Base-by-base conservation (phyloP, 371 early-diverging fungal species). In the Dichotomocladium elegans region DNA sequence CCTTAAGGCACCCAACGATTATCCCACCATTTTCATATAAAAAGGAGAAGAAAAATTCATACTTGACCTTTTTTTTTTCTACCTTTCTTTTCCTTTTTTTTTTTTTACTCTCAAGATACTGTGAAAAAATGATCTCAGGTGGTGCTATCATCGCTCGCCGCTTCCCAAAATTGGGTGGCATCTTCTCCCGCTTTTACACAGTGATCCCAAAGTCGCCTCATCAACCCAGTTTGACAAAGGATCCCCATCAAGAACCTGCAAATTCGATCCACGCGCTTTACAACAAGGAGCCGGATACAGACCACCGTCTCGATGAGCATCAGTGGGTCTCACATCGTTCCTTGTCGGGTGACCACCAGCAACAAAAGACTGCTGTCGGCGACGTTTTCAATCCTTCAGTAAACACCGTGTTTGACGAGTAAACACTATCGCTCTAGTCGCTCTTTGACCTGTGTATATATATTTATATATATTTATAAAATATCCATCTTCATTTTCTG, bases 331-430 rank as follows among this genome's bases (percentile, higher is more conserved):
- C 14, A 4, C 28, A 49, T 30, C 49, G 57, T 21, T 61, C 61
- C 19, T 44, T 57, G 6, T 51, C 58, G n/a, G 37, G 51, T 41
- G 51, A 53, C n/a, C n/a, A 34, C 8, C 29, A 27, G n/a, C 31
- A 14, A 29, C 29, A 34, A 25, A 37, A 26, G 31, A 28, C 35
- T 21, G 26, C 26, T 41, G 22, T 31, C 37, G 2, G 22, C 33
- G 63, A 63, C 43, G 35, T 45, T 3, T 60, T 64, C 47, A 53
- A 54, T n/a, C 60, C 65, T 24, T 50, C 41, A 17, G 48, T 64
- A 41, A 64, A 64, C 40, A 60, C 65, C 40, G 65, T 60, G 10
- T 64, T 64, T 54, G 65, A 64, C 22, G 65, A 64, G 44, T 64
- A 51, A 33, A 34, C 6, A 12, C 15, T 26, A 34, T 4, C 3